phyloP scores from a whole-genome alignment of 2,329 filamentous ascomycete species.

The Akanthomyces lecanii region DNA sequence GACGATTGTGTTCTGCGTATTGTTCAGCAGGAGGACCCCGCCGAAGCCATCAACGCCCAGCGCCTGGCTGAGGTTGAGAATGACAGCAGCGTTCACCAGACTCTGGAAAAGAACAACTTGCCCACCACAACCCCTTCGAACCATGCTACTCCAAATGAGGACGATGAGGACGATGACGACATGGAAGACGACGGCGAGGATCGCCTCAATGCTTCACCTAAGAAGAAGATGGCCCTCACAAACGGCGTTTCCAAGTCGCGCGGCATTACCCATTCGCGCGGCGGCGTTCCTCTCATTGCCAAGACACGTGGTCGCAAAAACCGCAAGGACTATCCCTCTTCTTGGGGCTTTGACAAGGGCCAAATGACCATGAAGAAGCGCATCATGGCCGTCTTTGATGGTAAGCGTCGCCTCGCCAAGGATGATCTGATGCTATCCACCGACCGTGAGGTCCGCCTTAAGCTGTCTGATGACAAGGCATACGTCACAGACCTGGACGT shows the following conservation, averaged over 20 bases:
- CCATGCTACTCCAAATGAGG: slow-evolving; percentile 34
- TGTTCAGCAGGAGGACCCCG: slow-evolving; percentile 66
- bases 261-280: slow-evolving; percentile 74
- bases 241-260: slow-evolving; percentile 63
- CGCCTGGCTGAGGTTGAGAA: slow-evolving; percentile 63
- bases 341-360: slow-evolving; percentile 86
- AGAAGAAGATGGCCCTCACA: slow-evolving; percentile 51
- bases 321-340: slow-evolving; percentile 86
- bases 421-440: slow-evolving; percentile 99
- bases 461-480: slow-evolving; percentile 66
- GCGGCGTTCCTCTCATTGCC: slow-evolving; percentile 57
- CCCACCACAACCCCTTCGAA: slow-evolving; percentile 40
- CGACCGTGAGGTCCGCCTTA: slow-evolving; percentile 87
- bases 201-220: slow-evolving; percentile 43
- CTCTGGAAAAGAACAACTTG: slow-evolving; percentile 60
- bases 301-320: slow-evolving; percentile 75
- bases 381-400: slow-evolving; percentile 89
- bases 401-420: slow-evolving; percentile 82
- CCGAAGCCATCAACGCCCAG: slow-evolving; percentile 64
- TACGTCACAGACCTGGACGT: slow-evolving; percentile 94
- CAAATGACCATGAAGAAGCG: slow-evolving; percentile 99
- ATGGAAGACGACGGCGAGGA: slow-evolving; percentile 52
- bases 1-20: slow-evolving; percentile 71
- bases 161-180: slow-evolving; percentile 51
- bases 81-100: slow-evolving; percentile 58